Evolutionary conservation across 352 stramenopile genomes (phyloP).

Genomic region (Pythium sp.): DNA sequence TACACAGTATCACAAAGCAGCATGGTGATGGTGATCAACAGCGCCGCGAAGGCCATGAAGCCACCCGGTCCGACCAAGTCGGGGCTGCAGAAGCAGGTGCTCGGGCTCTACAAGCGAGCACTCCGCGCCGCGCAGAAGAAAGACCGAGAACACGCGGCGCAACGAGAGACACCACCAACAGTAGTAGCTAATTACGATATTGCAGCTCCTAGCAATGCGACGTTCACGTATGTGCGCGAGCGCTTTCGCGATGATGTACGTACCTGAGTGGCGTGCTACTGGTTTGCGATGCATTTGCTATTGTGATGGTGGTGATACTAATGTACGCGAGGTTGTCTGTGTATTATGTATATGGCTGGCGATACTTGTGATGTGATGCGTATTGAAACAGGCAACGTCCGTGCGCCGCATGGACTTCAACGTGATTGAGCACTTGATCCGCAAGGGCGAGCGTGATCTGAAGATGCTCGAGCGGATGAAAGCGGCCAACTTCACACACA

Average conservation of each 20-base stretch:
- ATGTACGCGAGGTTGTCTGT: no score
- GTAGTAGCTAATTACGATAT: not conserved
- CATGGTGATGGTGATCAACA: constrained; percentile 18
- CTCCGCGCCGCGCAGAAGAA: constrained; percentile 59
- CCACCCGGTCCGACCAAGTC: constrained; percentile 36
- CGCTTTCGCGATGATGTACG: constrained; percentile 75
- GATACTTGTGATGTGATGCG: not conserved
- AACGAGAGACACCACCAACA: constrained; percentile 9
- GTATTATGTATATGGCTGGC: not conserved
- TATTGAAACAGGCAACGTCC: constrained; percentile 31
- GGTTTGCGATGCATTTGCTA: constrained; percentile 1
- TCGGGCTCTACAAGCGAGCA: constrained; percentile 66
- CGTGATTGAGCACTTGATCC: constrained; percentile 83
- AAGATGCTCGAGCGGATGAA: constrained; percentile 79
- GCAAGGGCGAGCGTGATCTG: constrained; percentile 80
- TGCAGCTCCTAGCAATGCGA: constrained; percentile 15
- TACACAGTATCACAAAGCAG: not conserved
- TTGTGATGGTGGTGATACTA: not conserved
- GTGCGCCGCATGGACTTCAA: constrained; percentile 75
- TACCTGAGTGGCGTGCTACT: not conserved
- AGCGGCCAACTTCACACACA: constrained; percentile 45
- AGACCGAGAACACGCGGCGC: constrained; percentile 25
- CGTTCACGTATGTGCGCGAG: constrained; percentile 61
- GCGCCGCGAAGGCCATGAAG: constrained; percentile 17
- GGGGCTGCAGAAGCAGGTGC: constrained; percentile 75